Conservation (phyloP, 176 grass and related monocot genomes). For the Oryza glaberrima region DNA sequence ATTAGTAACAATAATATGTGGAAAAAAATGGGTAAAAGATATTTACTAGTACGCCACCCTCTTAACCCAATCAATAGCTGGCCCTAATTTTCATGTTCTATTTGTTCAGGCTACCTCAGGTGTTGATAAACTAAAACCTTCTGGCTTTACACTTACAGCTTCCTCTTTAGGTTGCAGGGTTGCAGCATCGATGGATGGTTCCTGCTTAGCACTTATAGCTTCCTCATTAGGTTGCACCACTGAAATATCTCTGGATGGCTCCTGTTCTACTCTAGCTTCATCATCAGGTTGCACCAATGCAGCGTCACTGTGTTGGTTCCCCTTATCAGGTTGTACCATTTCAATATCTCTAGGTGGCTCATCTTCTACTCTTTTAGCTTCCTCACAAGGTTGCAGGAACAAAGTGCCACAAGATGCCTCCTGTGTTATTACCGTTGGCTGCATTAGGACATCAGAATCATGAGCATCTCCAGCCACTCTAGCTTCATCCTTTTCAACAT, state of each 20-base stretch:
- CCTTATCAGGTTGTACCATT: not conserved
- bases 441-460: conserved; percentile 32
- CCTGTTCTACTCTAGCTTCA: conserved; percentile 16
- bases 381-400: conserved; percentile 20
- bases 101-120: too few relatives aligned
- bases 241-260: not conserved
- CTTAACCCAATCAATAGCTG: not conserved
- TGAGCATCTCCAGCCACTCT: conserved; percentile 29
- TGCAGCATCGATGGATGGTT: not conserved
- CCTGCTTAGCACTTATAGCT: conserved; percentile 4
- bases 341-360: conserved; percentile 12
- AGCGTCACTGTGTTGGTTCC: not conserved
- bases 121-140: too few relatives aligned
- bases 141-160: conserved; percentile 1
- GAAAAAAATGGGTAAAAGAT: conserved; percentile 9
- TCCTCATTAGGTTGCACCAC: conserved; percentile 10
- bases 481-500: conserved; percentile 47
- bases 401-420: not conserved
- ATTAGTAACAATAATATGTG: not conserved
- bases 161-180: not conserved
- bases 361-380: conserved; percentile 1
- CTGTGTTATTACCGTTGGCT: conserved; percentile 11
- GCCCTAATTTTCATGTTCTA: too few relatives aligned
- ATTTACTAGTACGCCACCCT: not conserved
- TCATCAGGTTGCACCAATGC: conserved; percentile 4